These are phyloP conservation scores for Fusarium buharicum DNA, from an alignment of 2,329 filamentous ascomycete species.

Conservation along the genomic window DNA sequence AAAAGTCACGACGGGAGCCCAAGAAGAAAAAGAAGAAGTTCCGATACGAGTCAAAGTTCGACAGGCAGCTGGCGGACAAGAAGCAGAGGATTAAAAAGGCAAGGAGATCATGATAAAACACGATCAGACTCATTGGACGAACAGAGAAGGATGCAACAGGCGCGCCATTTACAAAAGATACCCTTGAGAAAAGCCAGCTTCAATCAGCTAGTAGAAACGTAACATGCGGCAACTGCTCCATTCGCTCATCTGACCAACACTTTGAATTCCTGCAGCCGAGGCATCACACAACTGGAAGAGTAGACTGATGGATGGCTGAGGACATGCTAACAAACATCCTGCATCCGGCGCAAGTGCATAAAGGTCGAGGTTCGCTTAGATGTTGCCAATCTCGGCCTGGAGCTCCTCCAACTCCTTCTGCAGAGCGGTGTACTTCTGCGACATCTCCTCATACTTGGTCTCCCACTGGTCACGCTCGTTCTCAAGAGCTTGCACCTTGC, in stretches of 20 bases:
- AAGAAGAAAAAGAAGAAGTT: slow-evolving; percentile 94
- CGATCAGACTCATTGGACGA: slow-evolving; percentile 15
- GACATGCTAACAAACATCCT: slow-evolving; percentile 35
- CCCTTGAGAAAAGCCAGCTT: slow-evolving; percentile 45
- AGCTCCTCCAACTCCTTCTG: slow-evolving; percentile 94
- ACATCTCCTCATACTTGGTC: slow-evolving; percentile 97
- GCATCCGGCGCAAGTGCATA: slow-evolving; percentile 37
- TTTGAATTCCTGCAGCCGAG: slow-evolving; percentile 41
- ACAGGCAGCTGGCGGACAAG: slow-evolving; percentile 77
- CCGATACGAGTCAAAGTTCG: slow-evolving; percentile 88
- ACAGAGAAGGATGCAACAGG: slow-evolving; percentile 31
- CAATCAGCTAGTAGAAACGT: slow-evolving; percentile 48
- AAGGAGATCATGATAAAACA: slow-evolving; percentile 17
- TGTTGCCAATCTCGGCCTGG: slow-evolving; percentile 90
- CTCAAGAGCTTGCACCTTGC: slow-evolving; percentile 98
- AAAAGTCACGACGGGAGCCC: slow-evolving; percentile 53
- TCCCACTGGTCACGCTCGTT: slow-evolving; percentile 93
- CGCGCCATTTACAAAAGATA: slow-evolving; percentile 47
- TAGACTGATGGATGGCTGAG: slow-evolving; percentile 34
- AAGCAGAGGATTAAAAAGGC: slow-evolving; percentile 74
- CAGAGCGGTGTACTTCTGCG: slow-evolving; percentile 83
- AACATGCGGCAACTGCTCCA: slow-evolving; percentile 47
- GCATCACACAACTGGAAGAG: slow-evolving; percentile 33
- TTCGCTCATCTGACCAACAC: slow-evolving; percentile 45
- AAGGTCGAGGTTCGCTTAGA: slow-evolving; percentile 65